Evolutionary conservation across 148 eudicot genomes (phyloP).

Genomic region (Fagopyrum homotropicum): DNA sequence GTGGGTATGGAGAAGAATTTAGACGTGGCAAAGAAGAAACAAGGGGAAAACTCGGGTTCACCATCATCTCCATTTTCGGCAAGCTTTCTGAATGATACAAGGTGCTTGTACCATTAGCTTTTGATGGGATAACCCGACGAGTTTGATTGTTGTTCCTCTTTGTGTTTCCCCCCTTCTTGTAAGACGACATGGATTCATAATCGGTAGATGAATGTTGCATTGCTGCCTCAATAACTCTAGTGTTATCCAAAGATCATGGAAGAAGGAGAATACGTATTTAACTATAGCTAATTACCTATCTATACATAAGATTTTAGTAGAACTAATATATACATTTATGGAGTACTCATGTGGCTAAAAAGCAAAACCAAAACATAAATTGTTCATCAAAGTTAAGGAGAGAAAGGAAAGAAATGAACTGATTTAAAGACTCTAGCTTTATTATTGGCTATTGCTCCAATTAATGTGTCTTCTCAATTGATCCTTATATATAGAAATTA

Average conservation of each 20-base stretch:
- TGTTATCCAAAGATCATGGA: neutral
- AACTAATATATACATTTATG: neutral
- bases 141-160: conserved; percentile 5
- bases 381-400: neutral
- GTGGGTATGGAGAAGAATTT: neutral
- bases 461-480: neutral
- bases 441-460: neutral
- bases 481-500: conserved; percentile 7
- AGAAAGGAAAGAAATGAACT: neutral
- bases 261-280: neutral
- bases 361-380: neutral
- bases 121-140: conserved; percentile 1
- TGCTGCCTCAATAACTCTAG: conserved; percentile 8
- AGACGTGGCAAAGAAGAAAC: conserved; percentile 2
- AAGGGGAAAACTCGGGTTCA: neutral
- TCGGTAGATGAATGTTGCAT: neutral
- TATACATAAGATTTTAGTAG: neutral
- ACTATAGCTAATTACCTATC: neutral
- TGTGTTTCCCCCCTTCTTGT: conserved; percentile 6
- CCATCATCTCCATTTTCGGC: conserved; percentile 9
- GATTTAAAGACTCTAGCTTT: neutral
- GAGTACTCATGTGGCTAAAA: neutral
- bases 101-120: neutral
- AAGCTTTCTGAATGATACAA: neutral
- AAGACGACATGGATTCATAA: conserved; percentile 4